Evolutionary conservation across 1,284 basidiomycete species (phyloP), one percentile per base, ranked within the genome.

Genomic region (Microbotryum saponariae): DNA sequence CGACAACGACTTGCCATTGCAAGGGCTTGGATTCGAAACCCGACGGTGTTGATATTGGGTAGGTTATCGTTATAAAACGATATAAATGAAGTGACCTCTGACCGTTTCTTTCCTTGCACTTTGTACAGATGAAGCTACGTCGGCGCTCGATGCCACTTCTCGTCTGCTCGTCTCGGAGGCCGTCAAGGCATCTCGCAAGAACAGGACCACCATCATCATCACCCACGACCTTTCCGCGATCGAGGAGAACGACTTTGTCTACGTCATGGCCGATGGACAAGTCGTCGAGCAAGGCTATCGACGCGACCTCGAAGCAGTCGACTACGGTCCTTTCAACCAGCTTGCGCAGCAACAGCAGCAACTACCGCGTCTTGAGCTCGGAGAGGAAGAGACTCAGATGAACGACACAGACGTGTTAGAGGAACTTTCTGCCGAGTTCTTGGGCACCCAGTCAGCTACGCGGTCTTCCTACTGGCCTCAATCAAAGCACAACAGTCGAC

Each of bases 141-240:
- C 91, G 2, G 93, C 94, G 6, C 82, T 98, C 61, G 96, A 98
- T 77, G 83, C 86, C 23, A 88, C 87, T 0, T 88, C 91, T 3
- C 86, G 92, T 25, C 80, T 91, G 45, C 82, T 92, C 48, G 91
- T 97, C 10, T 91, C 91, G 67, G 87, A 90, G 66, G 90, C 91
- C 0, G 82, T 97, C 76, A 88, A 88, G 73, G 76, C 77, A 21
- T 93, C 91, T 89, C 81, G 91, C 23, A 76, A 75, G 27, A 87
- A 88, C 75, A 85, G 83, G 72, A 96, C 93, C 0, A 98, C 94
- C 0, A 86, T 99, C 72, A 86, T 97, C 63, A 96, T 97, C 76
- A 97, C 93, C 0, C 94, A 97, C 75, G 93, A 97, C 72, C 82
- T 97, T 14, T 86, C 86, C 0, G 89, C 92, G 71, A 89, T 98